Percentiles rank a stretch among this genome's conserved stretches.
phyloP scores from a whole-genome alignment of 495 filamentous ascomycete species.

The Neurospora sp. region DNA sequence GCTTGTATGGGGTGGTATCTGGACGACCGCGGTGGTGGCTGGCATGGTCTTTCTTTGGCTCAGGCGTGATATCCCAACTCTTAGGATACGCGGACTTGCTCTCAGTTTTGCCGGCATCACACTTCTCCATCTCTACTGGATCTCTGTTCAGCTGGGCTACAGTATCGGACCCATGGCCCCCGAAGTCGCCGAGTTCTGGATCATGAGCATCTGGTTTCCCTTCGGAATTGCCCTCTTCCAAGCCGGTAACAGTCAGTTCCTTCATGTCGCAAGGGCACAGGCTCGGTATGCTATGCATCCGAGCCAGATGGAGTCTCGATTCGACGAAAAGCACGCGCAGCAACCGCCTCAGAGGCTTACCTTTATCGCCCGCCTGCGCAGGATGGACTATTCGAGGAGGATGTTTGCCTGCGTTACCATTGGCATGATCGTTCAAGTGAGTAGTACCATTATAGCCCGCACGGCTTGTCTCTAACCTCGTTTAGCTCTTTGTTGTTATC shows the following conservation, averaged over 20 bases:
- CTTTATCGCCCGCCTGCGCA: conserved; percentile 7
- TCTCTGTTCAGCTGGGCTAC: conserved; percentile 49
- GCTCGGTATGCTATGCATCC: conserved; percentile 25
- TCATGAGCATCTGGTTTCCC: conserved; percentile 64
- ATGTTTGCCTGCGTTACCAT: conserved; percentile 38
- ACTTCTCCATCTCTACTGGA: conserved; percentile 56
- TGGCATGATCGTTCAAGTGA: conserved; percentile 45
- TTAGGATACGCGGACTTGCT: conserved; percentile 53
- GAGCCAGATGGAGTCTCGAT: conserved; percentile 14
- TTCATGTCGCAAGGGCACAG: conserved; percentile 50
- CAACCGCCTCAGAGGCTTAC: background rate
- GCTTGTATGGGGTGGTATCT: conserved; percentile 34
- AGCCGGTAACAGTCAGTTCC: conserved; percentile 54
- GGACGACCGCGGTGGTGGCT: conserved; percentile 42
- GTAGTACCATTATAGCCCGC: background rate
- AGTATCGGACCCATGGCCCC: conserved; percentile 49
- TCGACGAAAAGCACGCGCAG: conserved; percentile 15
- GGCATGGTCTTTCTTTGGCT: conserved; percentile 45
- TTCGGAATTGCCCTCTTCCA: conserved; percentile 64
- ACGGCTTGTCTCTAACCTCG: background rate
- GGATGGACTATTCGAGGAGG: conserved; percentile 34
- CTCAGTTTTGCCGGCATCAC: conserved; percentile 48
- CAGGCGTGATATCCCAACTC: conserved; percentile 45
- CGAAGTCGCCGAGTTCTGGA: conserved; percentile 48
- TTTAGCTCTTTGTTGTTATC: conserved; percentile 46